A percentile compares a stretch with the other conserved stretches of the same genome.
These are phyloP conservation scores for Drosera spatulata DNA, from an alignment of 179 eudicot genomes.

Conservation along the genomic window DNA sequence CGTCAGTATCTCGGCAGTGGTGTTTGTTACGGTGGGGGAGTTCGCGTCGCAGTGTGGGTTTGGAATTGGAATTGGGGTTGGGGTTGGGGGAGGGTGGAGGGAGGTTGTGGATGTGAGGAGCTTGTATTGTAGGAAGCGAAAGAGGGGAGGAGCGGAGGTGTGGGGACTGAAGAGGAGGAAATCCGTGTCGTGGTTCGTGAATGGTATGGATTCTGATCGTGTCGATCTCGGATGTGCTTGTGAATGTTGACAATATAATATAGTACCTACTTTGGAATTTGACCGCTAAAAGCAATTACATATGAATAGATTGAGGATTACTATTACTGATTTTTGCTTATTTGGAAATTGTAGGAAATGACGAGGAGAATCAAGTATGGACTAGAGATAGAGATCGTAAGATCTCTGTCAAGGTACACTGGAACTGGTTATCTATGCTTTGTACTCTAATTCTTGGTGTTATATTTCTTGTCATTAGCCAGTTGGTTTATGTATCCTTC, in stretches of 20 bases:
- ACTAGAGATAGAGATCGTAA: too few relatives aligned
- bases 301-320: conserved; percentile 4
- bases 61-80: neutral
- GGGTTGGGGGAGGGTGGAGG: conserved; percentile 9
- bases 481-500: too few relatives aligned
- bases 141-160: conserved; percentile 16
- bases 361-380: too few relatives aligned
- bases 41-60: conserved; percentile 23
- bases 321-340: too few relatives aligned
- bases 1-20: neutral
- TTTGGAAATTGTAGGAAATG: too few relatives aligned
- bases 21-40: conserved; percentile 18
- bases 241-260: neutral
- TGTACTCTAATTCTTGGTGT: too few relatives aligned
- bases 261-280: neutral
- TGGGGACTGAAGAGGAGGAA: conserved; percentile 19
- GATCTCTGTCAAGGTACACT: too few relatives aligned
- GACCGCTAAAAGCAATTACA: conserved; percentile 24
- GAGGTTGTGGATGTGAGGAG: conserved; percentile 12
- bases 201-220: conserved; percentile 20
- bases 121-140: conserved; percentile 46
- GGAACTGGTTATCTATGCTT: too few relatives aligned
- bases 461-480: too few relatives aligned
- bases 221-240: neutral
- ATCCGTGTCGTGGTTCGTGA: conserved; percentile 7